These are phyloP conservation scores for Selaginella moellendorffii DNA, from an alignment of 75 land plant species.

Conservation along the genomic window DNA sequence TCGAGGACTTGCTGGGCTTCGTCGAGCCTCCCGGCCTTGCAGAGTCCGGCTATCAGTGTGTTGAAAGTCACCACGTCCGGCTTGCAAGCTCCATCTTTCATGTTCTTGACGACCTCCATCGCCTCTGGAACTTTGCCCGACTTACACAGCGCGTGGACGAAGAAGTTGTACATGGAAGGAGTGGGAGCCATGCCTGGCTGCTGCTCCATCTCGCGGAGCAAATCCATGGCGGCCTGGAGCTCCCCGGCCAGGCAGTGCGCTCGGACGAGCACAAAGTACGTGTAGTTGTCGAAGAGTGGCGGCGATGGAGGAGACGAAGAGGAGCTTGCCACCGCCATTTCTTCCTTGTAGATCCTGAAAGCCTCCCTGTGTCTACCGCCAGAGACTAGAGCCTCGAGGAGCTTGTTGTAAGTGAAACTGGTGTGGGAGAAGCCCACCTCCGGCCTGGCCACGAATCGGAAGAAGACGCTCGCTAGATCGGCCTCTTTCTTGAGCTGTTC, in stretches of 20 bases:
- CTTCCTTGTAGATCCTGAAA: neutral
- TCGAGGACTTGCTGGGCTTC: slow-evolving; percentile 22
- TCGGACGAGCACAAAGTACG: neutral
- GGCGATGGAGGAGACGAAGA: too few species aligned
- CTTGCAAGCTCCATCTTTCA: slow-evolving; percentile 6
- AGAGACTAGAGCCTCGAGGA: neutral
- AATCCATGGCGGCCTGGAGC: neutral
- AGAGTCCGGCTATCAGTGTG: slow-evolving; percentile 18
- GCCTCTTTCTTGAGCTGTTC: too few species aligned
- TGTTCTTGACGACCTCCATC: slow-evolving; percentile 10
- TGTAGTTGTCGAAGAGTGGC: neutral
- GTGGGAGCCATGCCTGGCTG: neutral
- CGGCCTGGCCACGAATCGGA: neutral
- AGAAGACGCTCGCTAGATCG: neutral
- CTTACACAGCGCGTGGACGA: neutral
- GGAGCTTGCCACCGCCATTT: too few species aligned
- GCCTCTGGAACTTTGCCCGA: neutral
- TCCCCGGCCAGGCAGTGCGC: neutral
- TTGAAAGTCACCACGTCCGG: slow-evolving; percentile 12
- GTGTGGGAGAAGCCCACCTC: neutral
- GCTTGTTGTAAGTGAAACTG: neutral
- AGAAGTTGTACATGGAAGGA: neutral
- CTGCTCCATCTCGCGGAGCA: neutral
- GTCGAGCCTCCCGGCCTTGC: slow-evolving; percentile 10
- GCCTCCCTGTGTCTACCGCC: neutral